These are phyloP conservation scores for Lupinus albus DNA, from an alignment of 306 rosid genomes.

Conservation along the genomic window DNA sequence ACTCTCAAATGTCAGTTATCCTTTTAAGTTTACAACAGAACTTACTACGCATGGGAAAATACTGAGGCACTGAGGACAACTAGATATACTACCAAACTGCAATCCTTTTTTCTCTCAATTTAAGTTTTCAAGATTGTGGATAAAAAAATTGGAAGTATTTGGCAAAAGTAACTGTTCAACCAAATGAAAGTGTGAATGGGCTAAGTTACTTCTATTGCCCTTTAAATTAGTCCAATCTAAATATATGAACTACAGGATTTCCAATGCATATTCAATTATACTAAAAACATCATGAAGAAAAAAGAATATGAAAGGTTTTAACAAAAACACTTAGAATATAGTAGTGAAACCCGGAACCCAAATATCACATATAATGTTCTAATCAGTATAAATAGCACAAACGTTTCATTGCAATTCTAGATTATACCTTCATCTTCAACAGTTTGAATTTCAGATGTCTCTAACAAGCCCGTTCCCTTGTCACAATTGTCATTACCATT, in stretches of 20 bases:
- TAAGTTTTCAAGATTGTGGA: too few relatives aligned
- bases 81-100: not conserved
- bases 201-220: too few relatives aligned
- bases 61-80: not conserved
- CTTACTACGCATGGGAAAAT: not conserved
- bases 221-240: too few relatives aligned
- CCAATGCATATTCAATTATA: not conserved
- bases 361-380: conserved; percentile 5
- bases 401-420: not conserved
- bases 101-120: not conserved
- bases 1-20: not conserved
- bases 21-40: not conserved
- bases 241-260: conserved; percentile 10
- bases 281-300: not conserved
- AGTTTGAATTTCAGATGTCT: conserved; percentile 48
- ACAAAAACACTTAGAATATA: not conserved
- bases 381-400: conserved; percentile 27
- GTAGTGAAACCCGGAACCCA: not conserved
- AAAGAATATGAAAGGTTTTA: conserved; percentile 1
- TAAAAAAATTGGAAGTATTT: too few relatives aligned
- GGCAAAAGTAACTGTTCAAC: too few relatives aligned
- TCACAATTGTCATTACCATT: conserved; percentile 42
- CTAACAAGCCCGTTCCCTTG: conserved; percentile 46
- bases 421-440: conserved; percentile 56
- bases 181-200: too few relatives aligned